Percentiles rank a stretch among this genome's conserved stretches.
phyloP scores from a whole-genome alignment of 2,329 filamentous ascomycete species.

The Raffaelea deltoideospora region DNA sequence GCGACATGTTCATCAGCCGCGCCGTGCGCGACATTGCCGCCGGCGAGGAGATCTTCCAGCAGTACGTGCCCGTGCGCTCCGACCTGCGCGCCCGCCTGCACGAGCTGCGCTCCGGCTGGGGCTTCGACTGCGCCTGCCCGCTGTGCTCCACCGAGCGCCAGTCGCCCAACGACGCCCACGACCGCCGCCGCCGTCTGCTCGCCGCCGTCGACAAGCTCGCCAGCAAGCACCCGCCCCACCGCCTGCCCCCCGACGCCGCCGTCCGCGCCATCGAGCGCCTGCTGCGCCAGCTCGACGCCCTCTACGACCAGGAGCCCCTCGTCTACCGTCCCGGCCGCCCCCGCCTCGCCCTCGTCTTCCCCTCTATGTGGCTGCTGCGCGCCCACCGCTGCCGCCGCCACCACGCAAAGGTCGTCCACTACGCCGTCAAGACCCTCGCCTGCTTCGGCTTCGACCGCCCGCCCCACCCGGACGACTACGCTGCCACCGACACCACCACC shows the following conservation, averaged over 20 bases:
- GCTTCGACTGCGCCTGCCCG: slow-evolving; percentile 2
- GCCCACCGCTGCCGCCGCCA: slow-evolving; percentile 17
- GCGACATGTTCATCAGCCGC: slow-evolving; percentile 15
- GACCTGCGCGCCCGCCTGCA: background rate
- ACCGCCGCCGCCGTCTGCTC: background rate
- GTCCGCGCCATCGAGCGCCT: slow-evolving; percentile 18
- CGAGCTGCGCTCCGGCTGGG: background rate
- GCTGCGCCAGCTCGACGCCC: slow-evolving; percentile 15
- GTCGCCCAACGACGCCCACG: background rate
- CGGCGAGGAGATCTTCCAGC: slow-evolving; percentile 3
- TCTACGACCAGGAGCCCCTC: slow-evolving; percentile 18
- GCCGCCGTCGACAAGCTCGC: background rate
- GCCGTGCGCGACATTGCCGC: slow-evolving; percentile 1
- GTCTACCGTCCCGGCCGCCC: slow-evolving; percentile 15
- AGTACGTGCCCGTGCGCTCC: background rate
- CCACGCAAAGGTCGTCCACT: slow-evolving; percentile 17
- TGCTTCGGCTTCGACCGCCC: slow-evolving; percentile 18
- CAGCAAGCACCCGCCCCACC: slow-evolving; percentile 7
- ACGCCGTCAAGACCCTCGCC: slow-evolving; percentile 15
- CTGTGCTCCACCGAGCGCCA: background rate
- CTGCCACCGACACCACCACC: too few relatives aligned
- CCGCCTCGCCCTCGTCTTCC: slow-evolving; percentile 19
- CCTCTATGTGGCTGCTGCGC: slow-evolving; percentile 20
- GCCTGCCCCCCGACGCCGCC: slow-evolving; percentile 15
- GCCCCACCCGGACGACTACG: slow-evolving; percentile 5